Evolutionary conservation across 805 yeast genomes (phyloP), one percentile per base, ranked within the genome.

Genomic region (Yamadazyma takamatsuzukensis): DNA sequence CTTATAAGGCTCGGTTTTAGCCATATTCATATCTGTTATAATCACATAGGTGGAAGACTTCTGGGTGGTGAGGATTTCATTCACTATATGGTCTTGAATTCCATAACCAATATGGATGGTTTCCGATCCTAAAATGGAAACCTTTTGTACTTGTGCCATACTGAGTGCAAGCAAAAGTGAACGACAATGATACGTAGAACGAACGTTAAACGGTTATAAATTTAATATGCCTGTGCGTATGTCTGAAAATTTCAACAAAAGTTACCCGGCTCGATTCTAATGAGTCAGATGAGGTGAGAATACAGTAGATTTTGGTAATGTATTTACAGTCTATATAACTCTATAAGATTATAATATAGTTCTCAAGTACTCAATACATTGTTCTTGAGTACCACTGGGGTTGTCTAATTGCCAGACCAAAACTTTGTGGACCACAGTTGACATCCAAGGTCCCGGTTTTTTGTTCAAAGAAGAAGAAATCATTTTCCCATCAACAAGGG

Each of bases 41-140:
- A 93, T 68, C 39, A 89, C 96, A 64, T 93, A 93, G 8, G 97
- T 90, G 5, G 97, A 87, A 5, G 97, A 85, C 31, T 79, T 73
- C 48, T 80, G 70, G 19, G 70, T 68, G 7, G 59, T 48, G 22
- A 88, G 66, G 27, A 81, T 74, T 43, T 84, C 85, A 6, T 67
- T 56, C 36, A 86, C 83, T 34, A 90, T 79, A 49, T 85, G 89
- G 38, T 72, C 68, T 46, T 76, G 79, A 46, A 89, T 79, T 33
- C 80, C 75, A 64, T 80, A 87, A 22, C 98, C 98, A 40, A 93
- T 88, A 59, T 86, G 95, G 61, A 93, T 87, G 37, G 82, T 70
- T 34, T 88, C 88, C 41, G 75, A 61, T 12, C 96, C 95, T 48
- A 93, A 72, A 49, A 89, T 89, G 34, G 78, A 64, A 30, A 87